Percentiles rank a stretch among this genome's conserved stretches.
Evolutionary conservation across 305 asterid species (phyloP).

Genomic region (Rubia tinctorum): DNA sequence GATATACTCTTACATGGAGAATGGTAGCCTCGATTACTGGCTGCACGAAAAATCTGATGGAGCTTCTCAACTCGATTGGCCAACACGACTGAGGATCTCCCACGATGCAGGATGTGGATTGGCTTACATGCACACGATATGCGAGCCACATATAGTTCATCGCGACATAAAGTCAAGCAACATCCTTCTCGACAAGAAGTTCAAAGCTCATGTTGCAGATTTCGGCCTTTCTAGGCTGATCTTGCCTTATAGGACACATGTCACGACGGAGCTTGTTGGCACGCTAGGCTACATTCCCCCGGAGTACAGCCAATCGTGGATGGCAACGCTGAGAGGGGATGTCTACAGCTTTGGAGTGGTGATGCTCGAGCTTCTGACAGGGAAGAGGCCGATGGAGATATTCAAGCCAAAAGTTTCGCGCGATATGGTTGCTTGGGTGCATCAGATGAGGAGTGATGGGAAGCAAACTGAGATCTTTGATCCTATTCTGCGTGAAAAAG

Average conservation of each 20-base stretch:
- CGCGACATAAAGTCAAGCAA: conserved; percentile 96
- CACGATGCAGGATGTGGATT: conserved; percentile 79
- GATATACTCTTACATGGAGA: conserved; percentile 90
- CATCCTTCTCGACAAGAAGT: conserved; percentile 81
- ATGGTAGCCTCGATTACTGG: conserved; percentile 97
- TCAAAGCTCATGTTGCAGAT: conserved; percentile 93
- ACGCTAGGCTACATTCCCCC: conserved; percentile 98
- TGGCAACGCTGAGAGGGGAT: conserved; percentile 95
- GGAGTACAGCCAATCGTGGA: conserved; percentile 95
- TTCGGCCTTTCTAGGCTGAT: conserved; percentile 88
- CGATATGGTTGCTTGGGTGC: conserved; percentile 82
- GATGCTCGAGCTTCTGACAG: conserved; percentile 80
- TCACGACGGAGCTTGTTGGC: conserved; percentile 94
- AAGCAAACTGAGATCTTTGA: conserved; percentile 75
- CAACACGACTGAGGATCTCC: conserved; percentile 65
- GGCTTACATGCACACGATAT: conserved; percentile 91
- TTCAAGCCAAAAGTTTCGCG: conserved; percentile 76
- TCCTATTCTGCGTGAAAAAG: conserved; percentile 63
- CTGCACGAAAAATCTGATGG: conserved; percentile 89
- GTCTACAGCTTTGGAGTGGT: conserved; percentile 94
- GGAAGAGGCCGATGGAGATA: conserved; percentile 87
- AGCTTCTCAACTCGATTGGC: conserved; percentile 81
- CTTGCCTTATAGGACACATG: conserved; percentile 87
- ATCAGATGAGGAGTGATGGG: conserved; percentile 70
- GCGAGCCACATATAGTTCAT: conserved; percentile 95